Percentiles rank a stretch among this genome's conserved stretches.
Evolutionary conservation across 2,329 filamentous ascomycete genomes (phyloP).

Genomic region (Penicillium hordei): DNA sequence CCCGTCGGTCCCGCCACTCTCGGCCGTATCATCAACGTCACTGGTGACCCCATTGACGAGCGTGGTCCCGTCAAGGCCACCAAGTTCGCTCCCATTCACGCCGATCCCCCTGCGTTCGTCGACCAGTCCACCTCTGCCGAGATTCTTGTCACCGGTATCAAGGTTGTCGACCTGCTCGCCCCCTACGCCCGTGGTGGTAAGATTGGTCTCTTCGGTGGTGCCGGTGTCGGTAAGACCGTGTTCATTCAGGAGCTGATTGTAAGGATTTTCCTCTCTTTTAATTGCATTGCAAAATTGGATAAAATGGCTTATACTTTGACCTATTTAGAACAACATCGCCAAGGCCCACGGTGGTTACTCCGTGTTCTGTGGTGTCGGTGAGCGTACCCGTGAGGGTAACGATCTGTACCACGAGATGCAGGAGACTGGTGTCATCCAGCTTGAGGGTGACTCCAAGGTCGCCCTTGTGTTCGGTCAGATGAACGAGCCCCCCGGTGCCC

Average conservation of each 20-base stretch:
- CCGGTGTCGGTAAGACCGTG: conserved; percentile 99
- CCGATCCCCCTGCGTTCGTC: conserved; percentile 85
- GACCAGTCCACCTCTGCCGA: conserved; percentile 97
- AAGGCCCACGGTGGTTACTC: conserved; percentile 99
- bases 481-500: conserved; percentile 99
- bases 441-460: conserved; percentile 99
- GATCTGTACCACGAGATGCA: conserved; percentile 99
- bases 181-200: conserved; percentile 99
- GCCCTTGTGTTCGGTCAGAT: conserved; percentile 99
- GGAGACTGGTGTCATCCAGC: conserved; percentile 98
- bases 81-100: conserved; percentile 88
- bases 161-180: conserved; percentile 98
- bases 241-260: conserved; percentile 99
- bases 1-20: conserved; percentile 91
- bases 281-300: neutral
- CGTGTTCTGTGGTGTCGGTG: conserved; percentile 99
- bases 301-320: neutral
- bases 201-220: conserved; percentile 99
- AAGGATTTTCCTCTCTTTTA: conserved; percentile 35
- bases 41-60: conserved; percentile 99
- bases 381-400: conserved; percentile 99
- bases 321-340: conserved; percentile 90
- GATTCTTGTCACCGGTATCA: conserved; percentile 98
- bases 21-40: conserved; percentile 99
- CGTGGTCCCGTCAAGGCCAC: conserved; percentile 94